Base-by-base conservation (phyloP, 163 green algal genomes). In the Botryococcus braunii region DNA sequence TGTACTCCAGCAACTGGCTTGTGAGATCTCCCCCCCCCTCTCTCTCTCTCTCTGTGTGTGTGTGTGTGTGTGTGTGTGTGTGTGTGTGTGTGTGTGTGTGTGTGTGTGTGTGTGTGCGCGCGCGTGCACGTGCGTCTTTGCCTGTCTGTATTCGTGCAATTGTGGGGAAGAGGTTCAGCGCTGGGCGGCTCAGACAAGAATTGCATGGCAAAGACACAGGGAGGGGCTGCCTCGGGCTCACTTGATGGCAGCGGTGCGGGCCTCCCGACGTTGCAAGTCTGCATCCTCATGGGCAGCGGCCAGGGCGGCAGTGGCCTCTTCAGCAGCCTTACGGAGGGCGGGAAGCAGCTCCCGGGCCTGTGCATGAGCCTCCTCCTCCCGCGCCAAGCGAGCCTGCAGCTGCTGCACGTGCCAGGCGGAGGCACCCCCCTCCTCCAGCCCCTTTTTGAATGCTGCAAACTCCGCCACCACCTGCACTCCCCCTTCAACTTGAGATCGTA, bases 241-340 rank as follows among this genome's bases (percentile, higher is more conserved):
- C 59, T 38, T 66, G 35, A 66, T 66, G 59, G 59, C 59, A 31
- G 47, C 37, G 2, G 59, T 36, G 34, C 59, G 59, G 3, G 59
- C 59, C 4, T 49, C 25, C 59, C 49, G 59, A 36, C 49, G 59
- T 7, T 66, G 59, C 9, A 25, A 29, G 59, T 23, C 36, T 5
- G 59, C 59, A 36, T 66, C 59, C 3, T 21, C 36, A 5, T 31
- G 36, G 9, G 59, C 59, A 6, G 35, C 25, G 17, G 35, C 59
- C 59, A 46, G 36, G 23, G 9, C 2, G 3, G 59, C 2, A 31
- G 47, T 38, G 35, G 35, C 59, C 27, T 31, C 59, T 11, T 48
- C 34, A 9, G 36, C 38, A 5, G 59, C 59, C 1, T 3, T 25
- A 36, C 25, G 36, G 1, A 66, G 35, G 0, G 3, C 3, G 5